phyloP scores from a whole-genome alignment of 352 stramenopile species.

The Pythium coloratum region DNA sequence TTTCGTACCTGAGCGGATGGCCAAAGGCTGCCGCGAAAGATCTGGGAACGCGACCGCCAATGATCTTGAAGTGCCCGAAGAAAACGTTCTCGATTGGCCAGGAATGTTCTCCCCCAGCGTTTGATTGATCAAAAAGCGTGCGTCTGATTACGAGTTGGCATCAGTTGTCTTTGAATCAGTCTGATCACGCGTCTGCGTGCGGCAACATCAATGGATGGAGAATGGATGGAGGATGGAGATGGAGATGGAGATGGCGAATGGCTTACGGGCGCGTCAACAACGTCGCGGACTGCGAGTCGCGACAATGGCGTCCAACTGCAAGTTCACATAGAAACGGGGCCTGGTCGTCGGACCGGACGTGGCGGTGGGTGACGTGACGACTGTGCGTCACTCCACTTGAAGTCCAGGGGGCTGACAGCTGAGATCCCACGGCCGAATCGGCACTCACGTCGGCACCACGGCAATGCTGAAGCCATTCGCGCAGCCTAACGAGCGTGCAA shows the following conservation, averaged over 20 bases:
- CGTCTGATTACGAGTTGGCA: background rate
- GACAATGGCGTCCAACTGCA: slow-evolving; percentile 8
- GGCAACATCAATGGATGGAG: background rate
- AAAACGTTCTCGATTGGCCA: background rate
- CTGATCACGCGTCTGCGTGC: background rate
- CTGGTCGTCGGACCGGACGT: background rate
- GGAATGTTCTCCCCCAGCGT: background rate
- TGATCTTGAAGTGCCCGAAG: background rate
- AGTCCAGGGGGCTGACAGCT: background rate
- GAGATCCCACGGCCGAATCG: background rate
- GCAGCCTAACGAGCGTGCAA: too few relatives aligned
- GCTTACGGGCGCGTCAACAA: too few relatives aligned
- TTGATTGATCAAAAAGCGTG: background rate
- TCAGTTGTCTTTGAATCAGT: background rate
- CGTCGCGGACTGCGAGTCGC: too few relatives aligned
- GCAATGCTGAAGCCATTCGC: background rate
- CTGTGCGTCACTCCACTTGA: slow-evolving; percentile 7
- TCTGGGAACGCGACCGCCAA: slow-evolving; percentile 1
- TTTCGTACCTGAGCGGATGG: background rate
- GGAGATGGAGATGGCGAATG: too few relatives aligned
- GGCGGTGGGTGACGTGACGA: background rate
- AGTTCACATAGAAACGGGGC: slow-evolving; percentile 22
- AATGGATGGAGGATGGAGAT: background rate
- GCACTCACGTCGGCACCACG: background rate
- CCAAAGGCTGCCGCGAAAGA: background rate